These are phyloP conservation scores for Cladosporium sp. DNA, from an alignment of 2,329 filamentous ascomycete genomes.

Conservation along the genomic window DNA sequence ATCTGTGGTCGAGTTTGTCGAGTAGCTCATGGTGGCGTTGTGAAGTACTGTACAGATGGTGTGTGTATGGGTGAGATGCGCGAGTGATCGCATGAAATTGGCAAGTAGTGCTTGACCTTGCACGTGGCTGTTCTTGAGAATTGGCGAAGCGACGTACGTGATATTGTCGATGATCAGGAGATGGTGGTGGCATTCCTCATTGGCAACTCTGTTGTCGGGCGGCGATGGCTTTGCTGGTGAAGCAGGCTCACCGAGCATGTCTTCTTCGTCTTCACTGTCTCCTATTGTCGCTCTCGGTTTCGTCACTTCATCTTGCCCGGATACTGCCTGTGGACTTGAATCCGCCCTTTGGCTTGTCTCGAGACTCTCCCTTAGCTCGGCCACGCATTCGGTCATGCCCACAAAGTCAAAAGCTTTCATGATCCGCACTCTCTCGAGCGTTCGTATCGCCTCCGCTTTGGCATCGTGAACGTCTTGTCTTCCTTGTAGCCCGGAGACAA, in stretches of 20 bases:
- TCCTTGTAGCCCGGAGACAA: constrained; percentile 16
- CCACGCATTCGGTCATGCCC: constrained; percentile 44
- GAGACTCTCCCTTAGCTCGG: constrained; percentile 39
- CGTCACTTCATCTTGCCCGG: background rate
- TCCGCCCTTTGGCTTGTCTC: background rate
- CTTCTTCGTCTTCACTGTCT: constrained; percentile 35
- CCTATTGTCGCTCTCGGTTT: constrained; percentile 26
- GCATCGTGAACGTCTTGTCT: constrained; percentile 8
- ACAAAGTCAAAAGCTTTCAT: constrained; percentile 50
- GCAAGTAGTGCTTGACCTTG: constrained; percentile 39
- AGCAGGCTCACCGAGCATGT: constrained; percentile 34
- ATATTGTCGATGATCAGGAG: constrained; percentile 29
- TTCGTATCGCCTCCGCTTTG: constrained; percentile 30
- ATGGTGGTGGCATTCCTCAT: background rate
- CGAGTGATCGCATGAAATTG: constrained; percentile 39
- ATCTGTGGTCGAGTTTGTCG: constrained; percentile 13
- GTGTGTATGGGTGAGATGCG: constrained; percentile 35
- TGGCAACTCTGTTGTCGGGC: background rate
- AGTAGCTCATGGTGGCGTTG: constrained; percentile 29
- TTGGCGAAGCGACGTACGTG: constrained; percentile 22
- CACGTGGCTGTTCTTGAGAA: constrained; percentile 25
- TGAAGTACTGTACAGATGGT: constrained; percentile 38
- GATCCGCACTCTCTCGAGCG: constrained; percentile 44
- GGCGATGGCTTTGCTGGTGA: background rate
- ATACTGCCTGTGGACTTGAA: background rate